Conservation (phyloP, 345 rosid species). For the Eucalyptus polyanthemos region DNA sequence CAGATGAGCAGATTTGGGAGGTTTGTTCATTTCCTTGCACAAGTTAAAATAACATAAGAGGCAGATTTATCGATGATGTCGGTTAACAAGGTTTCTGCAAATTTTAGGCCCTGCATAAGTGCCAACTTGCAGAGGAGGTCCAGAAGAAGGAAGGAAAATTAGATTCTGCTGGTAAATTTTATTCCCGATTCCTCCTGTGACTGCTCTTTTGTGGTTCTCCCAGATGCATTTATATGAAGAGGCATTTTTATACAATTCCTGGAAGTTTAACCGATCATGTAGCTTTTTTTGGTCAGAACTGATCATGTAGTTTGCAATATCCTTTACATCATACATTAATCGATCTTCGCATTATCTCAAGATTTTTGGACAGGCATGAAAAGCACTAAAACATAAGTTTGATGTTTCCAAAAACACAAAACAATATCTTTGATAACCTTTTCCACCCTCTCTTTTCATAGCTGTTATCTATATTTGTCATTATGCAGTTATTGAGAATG, state of each 20-base stretch:
- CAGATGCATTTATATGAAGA: neutral
- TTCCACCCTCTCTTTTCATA: neutral
- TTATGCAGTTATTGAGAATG: conserved; percentile 56
- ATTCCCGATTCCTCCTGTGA: neutral
- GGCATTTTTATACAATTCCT: neutral
- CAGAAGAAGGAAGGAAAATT: conserved; percentile 58
- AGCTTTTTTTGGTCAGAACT: too few species aligned
- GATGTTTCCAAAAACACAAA: neutral
- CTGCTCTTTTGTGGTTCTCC: neutral
- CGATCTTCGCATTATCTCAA: neutral
- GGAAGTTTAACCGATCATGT: neutral
- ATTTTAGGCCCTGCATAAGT: conserved; percentile 68
- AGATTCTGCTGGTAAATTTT: conserved; percentile 33
- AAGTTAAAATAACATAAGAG: neutral
- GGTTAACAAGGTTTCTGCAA: neutral
- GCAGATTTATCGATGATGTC: neutral
- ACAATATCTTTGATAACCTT: neutral
- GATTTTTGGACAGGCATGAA: neutral
- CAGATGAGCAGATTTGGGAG: conserved; percentile 88
- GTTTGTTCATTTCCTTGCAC: conserved; percentile 13
- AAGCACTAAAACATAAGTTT: neutral
- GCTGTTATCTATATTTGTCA: neutral
- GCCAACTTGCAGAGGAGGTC: conserved; percentile 77
- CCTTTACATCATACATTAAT: neutral
- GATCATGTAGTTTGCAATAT: neutral